Evolutionary conservation across 306 rosid species (phyloP).

Genomic region (Inga oerstediana): DNA sequence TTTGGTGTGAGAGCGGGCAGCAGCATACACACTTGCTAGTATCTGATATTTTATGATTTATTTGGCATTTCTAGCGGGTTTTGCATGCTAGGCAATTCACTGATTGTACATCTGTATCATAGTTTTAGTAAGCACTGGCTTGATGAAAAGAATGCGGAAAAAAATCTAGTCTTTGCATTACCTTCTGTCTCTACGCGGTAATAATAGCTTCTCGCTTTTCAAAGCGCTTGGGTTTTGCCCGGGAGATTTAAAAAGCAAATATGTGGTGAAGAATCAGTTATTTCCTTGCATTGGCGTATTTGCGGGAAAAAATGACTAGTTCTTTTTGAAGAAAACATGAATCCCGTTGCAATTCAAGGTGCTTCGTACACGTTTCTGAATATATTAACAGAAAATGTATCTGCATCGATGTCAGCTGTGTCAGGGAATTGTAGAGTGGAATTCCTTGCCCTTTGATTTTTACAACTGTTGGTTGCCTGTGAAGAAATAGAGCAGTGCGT

Average conservation of each 20-base stretch:
- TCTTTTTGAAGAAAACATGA: slow-evolving; percentile 3
- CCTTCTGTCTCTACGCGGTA: slow-evolving; percentile 28
- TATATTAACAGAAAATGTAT: slow-evolving; percentile 21
- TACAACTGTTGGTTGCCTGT: not conserved
- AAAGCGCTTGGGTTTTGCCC: slow-evolving; percentile 30
- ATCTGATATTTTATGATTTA: slow-evolving; percentile 48
- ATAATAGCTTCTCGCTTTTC: slow-evolving; percentile 26
- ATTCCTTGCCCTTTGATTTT: not conserved
- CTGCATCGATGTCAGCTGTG: slow-evolving; percentile 14
- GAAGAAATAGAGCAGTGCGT: not conserved
- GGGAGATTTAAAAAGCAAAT: slow-evolving; percentile 25
- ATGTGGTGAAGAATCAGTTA: slow-evolving; percentile 23
- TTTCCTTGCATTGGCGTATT: slow-evolving; percentile 11
- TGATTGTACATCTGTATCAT: slow-evolving; percentile 62
- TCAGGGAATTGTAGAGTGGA: slow-evolving; percentile 8
- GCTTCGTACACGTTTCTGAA: slow-evolving; percentile 20
- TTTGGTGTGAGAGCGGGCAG: slow-evolving; percentile 49
- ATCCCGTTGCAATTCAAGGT: not conserved
- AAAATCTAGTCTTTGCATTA: slow-evolving; percentile 17
- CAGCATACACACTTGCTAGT: slow-evolving; percentile 40
- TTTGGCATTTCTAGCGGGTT: slow-evolving; percentile 51
- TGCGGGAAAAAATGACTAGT: not conserved
- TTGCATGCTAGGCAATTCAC: slow-evolving; percentile 41
- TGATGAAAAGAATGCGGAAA: slow-evolving; percentile 47
- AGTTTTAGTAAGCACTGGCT: slow-evolving; percentile 49